Percentiles rank a stretch among this genome's conserved stretches.
Conservation (phyloP, 306 rosid species). For the Albizia julibrissin region DNA sequence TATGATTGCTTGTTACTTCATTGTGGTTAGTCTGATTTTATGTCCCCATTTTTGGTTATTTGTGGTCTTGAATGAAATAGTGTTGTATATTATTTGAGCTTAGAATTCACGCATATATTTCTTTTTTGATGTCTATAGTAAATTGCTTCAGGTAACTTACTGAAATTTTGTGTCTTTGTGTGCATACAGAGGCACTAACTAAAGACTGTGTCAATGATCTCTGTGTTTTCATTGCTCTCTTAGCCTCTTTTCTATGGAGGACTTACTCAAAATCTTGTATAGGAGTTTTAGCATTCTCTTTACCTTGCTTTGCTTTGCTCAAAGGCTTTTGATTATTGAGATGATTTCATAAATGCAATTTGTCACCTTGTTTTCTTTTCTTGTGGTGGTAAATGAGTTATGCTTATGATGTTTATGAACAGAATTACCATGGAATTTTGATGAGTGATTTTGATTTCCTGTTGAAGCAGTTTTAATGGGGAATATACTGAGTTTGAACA, state of each 20-base stretch:
- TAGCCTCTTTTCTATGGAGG: not conserved
- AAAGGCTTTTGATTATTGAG: not conserved
- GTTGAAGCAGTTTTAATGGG: conserved; percentile 36
- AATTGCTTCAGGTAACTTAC: not conserved
- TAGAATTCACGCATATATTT: not conserved
- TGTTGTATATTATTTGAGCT: not conserved
- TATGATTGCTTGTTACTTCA: not conserved
- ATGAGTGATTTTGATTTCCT: conserved; percentile 6
- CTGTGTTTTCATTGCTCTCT: not conserved
- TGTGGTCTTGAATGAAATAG: not conserved
- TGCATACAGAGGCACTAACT: not conserved
- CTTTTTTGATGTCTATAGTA: not conserved
- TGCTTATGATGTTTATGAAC: conserved; percentile 7
- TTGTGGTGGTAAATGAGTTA: conserved; percentile 12
- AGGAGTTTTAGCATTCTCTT: not conserved
- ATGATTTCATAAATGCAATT: not conserved
- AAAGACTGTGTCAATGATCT: not conserved
- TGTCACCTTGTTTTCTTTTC: not conserved
- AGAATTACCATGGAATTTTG: conserved; percentile 22
- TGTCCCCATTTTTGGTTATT: not conserved
- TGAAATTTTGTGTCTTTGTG: not conserved
- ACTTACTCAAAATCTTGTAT: not conserved
- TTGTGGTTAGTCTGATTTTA: not conserved
- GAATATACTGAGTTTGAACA: conserved; percentile 30
- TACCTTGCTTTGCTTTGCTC: not conserved